Evolutionary conservation across 148 eudicot species (phyloP), one percentile per base, ranked within the genome.

Genomic region (Fagopyrum tataricum): DNA sequence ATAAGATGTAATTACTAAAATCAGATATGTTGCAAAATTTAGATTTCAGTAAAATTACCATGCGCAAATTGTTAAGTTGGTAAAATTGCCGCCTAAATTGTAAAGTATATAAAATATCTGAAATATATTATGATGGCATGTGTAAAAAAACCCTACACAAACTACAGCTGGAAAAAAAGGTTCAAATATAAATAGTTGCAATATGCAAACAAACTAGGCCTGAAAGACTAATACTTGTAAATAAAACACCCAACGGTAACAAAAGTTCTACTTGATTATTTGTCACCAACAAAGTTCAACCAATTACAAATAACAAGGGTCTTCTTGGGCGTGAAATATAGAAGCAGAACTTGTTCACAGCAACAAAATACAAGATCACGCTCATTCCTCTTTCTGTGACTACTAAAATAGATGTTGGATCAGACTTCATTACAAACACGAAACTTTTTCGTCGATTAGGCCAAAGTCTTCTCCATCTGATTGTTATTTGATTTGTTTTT

Each of bases 401-500:
- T 46, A 0, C 13, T 13, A 46, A 46, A 46, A 46, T 46, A 7
- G 26, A 55, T 20, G 62, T 8, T 3, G 21, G 59, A 53, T 7
- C 7, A 17, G 52, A 48, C 17, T 17, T 1, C 21, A 53, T 53
- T 53, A 53, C n/a, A 67, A 67, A 67, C 46, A 67, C 15, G 71
- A 67, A 67, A 67, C 11, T 7, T 18, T 7, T 18, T 6, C 11
- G 20, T 15, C n/a, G 53, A 6, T 90, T 84, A 82, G 72, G 81
- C 87, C 83, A 79, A 51, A 53, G 44, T 74, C 64, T 56, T 74
- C 64, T 56, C 73, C 14, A 81, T 20, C 20, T 44, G 75, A 9
- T 75, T 80, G 43, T 47, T 78, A 41, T 70, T 78, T 21, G 71
- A 14, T 73, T 76, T 85, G 83, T 83, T 73, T 81, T 85, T 94